Conservation (phyloP, 441 rosid genomes). For the Cnidoscolus chayamansa region DNA sequence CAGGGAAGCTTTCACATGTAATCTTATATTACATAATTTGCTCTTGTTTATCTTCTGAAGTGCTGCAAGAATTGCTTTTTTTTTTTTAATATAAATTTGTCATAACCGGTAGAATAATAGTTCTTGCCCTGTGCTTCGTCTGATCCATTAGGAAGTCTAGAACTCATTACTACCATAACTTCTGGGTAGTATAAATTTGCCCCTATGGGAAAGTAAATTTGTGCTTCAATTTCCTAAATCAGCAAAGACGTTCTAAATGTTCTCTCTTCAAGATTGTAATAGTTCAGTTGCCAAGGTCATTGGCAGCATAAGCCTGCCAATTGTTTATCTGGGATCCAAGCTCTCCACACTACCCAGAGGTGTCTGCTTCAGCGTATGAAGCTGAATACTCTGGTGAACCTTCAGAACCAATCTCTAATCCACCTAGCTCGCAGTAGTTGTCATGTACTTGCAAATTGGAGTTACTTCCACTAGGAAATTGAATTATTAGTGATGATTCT, state of each 20-base stretch:
- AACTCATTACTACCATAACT: conserved; percentile 36
- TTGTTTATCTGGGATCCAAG: conserved; percentile 35
- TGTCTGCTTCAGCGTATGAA: conserved; percentile 45
- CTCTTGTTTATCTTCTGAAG: not conserved
- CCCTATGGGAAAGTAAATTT: conserved; percentile 52
- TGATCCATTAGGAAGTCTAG: conserved; percentile 17
- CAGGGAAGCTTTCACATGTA: not conserved
- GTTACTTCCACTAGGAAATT: conserved; percentile 1
- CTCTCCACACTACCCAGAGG: conserved; percentile 33
- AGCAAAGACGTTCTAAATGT: conserved; percentile 40
- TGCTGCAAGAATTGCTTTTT: not conserved
- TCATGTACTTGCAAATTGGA: conserved; percentile 2
- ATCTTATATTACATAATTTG: not conserved
- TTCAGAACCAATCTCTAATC: conserved; percentile 21
- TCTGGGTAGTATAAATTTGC: conserved; percentile 24
- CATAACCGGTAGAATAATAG: not conserved
- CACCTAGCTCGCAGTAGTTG: conserved; percentile 2
- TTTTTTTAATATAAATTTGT: not conserved
- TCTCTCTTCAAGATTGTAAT: conserved; percentile 43
- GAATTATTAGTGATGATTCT: not conserved
- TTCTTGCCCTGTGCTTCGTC: not conserved
- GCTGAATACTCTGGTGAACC: conserved; percentile 50
- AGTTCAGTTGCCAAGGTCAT: conserved; percentile 37
- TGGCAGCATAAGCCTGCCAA: conserved; percentile 42
- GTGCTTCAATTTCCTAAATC: conserved; percentile 45